These are phyloP conservation scores for Mycena rebaudengoi DNA, from an alignment of 768 basidiomycete genomes.

Conservation along the genomic window DNA sequence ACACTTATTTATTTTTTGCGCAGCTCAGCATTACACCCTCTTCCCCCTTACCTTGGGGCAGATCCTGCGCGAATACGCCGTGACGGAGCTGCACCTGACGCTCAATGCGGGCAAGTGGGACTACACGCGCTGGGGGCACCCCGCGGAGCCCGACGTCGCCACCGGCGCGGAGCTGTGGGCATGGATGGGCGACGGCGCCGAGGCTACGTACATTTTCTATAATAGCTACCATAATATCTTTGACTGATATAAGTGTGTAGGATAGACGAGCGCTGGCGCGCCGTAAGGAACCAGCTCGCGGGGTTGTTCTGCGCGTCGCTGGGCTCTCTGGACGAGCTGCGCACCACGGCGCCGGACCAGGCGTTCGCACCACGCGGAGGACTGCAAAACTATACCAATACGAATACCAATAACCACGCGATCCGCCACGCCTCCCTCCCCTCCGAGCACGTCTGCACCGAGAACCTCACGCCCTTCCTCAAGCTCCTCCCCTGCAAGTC, in stretches of 20 bases:
- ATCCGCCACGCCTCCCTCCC: conserved; percentile 82
- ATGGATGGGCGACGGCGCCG: conserved; percentile 81
- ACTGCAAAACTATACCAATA: conserved; percentile 54
- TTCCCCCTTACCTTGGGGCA: conserved; percentile 90
- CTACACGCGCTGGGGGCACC: conserved; percentile 84
- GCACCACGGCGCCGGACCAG: conserved; percentile 71
- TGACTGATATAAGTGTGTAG: conserved; percentile 47
- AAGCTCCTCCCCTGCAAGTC: conserved; percentile 95
- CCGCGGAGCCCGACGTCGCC: conserved; percentile 77
- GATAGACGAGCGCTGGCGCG: conserved; percentile 81
- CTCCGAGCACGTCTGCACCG: conserved; percentile 94
- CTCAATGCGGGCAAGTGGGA: conserved; percentile 95
- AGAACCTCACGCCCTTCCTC: conserved; percentile 95
- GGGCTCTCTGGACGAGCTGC: conserved; percentile 76
- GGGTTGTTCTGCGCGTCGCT: conserved; percentile 96
- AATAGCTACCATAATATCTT: background rate
- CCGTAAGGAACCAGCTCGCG: conserved; percentile 87
- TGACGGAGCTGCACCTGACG: conserved; percentile 88
- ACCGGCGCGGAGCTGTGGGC: conserved; percentile 92
- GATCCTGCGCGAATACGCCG: conserved; percentile 83
- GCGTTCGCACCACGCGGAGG: conserved; percentile 71
- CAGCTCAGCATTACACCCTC: conserved; percentile 87
- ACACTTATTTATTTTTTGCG: background rate
- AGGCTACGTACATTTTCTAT: conserved; percentile 51
- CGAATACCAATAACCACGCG: conserved; percentile 55